Conservation (phyloP, 148 eudicot species). For the Selenicereus undatus region DNA sequence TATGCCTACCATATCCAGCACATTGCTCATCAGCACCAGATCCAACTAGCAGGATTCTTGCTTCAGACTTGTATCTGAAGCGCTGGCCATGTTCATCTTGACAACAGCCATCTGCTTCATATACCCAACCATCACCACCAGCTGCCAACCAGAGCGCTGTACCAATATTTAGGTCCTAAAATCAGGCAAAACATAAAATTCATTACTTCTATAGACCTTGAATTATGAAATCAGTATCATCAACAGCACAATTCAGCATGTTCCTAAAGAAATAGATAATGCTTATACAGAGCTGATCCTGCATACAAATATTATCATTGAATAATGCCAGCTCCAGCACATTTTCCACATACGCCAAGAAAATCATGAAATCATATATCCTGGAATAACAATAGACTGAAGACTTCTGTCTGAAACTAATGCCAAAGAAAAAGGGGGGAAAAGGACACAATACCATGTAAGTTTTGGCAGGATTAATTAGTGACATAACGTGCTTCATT, state of each 20-base stretch:
- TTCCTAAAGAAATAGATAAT: neutral
- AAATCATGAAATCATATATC: neutral
- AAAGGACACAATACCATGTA: conserved; percentile 59
- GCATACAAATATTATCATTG: conserved; percentile 2
- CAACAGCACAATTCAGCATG: neutral
- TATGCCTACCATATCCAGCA: conserved; percentile 96
- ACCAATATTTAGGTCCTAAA: conserved; percentile 93
- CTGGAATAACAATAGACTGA: neutral
- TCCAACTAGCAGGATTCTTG: conserved; percentile 85
- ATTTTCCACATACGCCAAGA: neutral
- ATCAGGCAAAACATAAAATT: neutral
- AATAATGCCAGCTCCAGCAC: neutral
- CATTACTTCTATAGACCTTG: neutral
- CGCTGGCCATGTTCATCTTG: conserved; percentile 26
- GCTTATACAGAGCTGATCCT: neutral
- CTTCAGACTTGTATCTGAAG: conserved; percentile 61
- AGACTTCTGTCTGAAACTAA: neutral
- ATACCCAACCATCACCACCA: conserved; percentile 77
- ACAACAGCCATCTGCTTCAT: conserved; percentile 28
- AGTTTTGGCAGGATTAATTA: conserved; percentile 79
- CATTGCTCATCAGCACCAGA: conserved; percentile 99
- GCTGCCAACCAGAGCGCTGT: conserved; percentile 95
- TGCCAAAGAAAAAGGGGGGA: neutral
- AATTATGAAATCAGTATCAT: neutral
- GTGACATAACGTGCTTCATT: conserved; percentile 82